These are phyloP conservation scores for Fomitopsis pulvina DNA, from an alignment of 768 basidiomycete species.

Conservation along the genomic window DNA sequence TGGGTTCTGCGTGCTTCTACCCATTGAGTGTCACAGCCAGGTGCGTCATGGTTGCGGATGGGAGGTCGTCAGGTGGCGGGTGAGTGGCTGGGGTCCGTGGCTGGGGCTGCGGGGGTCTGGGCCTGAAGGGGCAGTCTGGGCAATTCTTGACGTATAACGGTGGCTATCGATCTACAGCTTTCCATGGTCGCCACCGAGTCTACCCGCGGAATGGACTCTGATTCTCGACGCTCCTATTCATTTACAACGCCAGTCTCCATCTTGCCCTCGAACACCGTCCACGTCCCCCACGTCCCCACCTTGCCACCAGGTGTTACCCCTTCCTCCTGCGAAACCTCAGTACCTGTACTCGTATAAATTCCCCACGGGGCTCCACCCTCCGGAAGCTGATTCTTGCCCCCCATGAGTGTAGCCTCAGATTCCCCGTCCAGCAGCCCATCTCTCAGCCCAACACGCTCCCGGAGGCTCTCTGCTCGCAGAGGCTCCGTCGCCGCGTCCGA, in stretches of 20 bases:
- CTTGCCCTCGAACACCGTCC: not conserved
- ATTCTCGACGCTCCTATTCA: not conserved
- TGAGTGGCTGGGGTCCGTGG: not conserved
- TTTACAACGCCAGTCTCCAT: not conserved
- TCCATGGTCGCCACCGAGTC: not conserved
- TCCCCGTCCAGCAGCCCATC: conserved; percentile 18
- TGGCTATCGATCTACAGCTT: conserved; percentile 4
- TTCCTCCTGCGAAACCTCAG: not conserved
- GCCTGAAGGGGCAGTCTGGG: not conserved
- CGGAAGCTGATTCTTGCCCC: not conserved
- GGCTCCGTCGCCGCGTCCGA: conserved; percentile 67
- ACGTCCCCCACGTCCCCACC: not conserved
- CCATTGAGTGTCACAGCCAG: too few species aligned
- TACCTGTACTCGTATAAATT: not conserved
- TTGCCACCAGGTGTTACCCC: not conserved
- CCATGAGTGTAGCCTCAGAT: conserved; percentile 13
- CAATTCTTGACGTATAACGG: conserved; percentile 2
- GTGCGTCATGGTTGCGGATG: too few species aligned
- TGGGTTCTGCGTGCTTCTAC: too few species aligned
- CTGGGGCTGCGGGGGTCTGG: not conserved
- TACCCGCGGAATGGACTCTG: not conserved
- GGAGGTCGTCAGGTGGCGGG: not conserved
- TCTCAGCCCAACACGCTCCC: conserved; percentile 16
- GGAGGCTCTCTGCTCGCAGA: conserved; percentile 47
- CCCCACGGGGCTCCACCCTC: not conserved